These are phyloP conservation scores for Talaromyces trachyspermus DNA, from an alignment of 495 filamentous ascomycete genomes.

Conservation along the genomic window DNA sequence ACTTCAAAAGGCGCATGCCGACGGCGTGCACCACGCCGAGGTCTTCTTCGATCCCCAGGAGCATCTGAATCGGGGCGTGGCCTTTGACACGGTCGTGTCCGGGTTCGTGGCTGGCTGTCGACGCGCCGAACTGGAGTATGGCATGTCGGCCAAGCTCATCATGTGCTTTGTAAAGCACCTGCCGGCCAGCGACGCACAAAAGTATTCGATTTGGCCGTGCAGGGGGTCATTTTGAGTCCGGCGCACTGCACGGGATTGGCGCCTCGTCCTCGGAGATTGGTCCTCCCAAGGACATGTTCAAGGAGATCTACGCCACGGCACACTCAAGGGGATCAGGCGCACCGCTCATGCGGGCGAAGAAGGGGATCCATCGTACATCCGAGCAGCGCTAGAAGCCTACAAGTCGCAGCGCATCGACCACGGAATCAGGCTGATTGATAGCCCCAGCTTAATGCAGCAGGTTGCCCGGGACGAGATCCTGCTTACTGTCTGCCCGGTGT, in stretches of 20 bases:
- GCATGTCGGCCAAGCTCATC: constrained; percentile 55
- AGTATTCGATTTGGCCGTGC: constrained; percentile 43
- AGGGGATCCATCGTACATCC: constrained; percentile 59
- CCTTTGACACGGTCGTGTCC: constrained; percentile 49
- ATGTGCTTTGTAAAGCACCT: constrained; percentile 66
- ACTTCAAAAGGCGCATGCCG: constrained; percentile 57
- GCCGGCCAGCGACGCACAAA: constrained; percentile 43
- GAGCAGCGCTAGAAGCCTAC: constrained; percentile 51
- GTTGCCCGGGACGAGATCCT: constrained; percentile 50
- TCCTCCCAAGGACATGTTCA: constrained; percentile 58
- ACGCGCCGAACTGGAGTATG: constrained; percentile 55
- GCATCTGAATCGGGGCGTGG: constrained; percentile 56
- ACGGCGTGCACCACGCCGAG: constrained; percentile 67
- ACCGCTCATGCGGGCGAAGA: constrained; percentile 75
- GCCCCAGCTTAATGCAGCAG: constrained; percentile 48
- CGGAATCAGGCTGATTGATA: constrained; percentile 58
- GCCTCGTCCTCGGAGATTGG: constrained; percentile 59
- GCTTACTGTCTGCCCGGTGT: constrained; percentile 65
- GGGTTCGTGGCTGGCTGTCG: constrained; percentile 53
- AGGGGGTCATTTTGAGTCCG: constrained; percentile 43
- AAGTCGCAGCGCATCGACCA: constrained; percentile 62
- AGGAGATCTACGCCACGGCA: constrained; percentile 50
- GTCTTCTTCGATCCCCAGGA: constrained; percentile 78
- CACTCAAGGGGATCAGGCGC: constrained; percentile 40
- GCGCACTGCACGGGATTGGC: constrained; percentile 54